Conservation (phyloP, 257 asterid genomes). For the Lantana camara region DNA sequence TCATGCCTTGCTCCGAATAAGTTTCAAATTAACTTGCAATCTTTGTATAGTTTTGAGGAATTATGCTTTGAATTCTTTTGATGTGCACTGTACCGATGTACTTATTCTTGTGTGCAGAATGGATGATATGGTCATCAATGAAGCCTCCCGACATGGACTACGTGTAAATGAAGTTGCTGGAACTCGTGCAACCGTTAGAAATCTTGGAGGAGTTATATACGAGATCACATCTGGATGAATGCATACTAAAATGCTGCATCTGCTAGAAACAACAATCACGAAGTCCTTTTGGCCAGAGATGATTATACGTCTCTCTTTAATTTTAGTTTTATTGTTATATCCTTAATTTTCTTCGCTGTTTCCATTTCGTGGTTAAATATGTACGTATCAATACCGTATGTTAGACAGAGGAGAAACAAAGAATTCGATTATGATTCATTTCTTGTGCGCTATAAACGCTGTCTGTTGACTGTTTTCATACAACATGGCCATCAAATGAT, state of each 20-base stretch:
- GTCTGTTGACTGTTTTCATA: neutral
- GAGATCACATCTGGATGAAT: conserved; percentile 51
- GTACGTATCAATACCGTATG: neutral
- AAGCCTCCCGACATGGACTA: conserved; percentile 73
- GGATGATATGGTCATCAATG: conserved; percentile 71
- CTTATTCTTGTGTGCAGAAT: conserved; percentile 50
- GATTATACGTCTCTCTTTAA: no score
- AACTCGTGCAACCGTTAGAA: conserved; percentile 57
- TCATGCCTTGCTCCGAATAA: neutral
- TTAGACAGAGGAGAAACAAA: neutral
- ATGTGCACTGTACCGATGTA: neutral
- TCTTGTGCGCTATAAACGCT: neutral
- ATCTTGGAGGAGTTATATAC: conserved; percentile 77
- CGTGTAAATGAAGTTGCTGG: conserved; percentile 66
- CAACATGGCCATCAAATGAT: conserved; percentile 1
- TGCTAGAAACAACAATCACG: no score
- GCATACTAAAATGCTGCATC: no score
- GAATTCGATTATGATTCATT: neutral
- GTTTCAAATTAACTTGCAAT: neutral
- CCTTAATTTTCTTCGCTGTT: neutral
- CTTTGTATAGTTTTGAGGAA: neutral
- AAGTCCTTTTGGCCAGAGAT: no score
- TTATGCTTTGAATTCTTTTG: neutral
- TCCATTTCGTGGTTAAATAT: neutral
- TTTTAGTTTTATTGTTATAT: conserved; percentile 4